Base-by-base conservation (phyloP, 1,284 basidiomycete genomes). In the Ganoderma leucocontextum region DNA sequence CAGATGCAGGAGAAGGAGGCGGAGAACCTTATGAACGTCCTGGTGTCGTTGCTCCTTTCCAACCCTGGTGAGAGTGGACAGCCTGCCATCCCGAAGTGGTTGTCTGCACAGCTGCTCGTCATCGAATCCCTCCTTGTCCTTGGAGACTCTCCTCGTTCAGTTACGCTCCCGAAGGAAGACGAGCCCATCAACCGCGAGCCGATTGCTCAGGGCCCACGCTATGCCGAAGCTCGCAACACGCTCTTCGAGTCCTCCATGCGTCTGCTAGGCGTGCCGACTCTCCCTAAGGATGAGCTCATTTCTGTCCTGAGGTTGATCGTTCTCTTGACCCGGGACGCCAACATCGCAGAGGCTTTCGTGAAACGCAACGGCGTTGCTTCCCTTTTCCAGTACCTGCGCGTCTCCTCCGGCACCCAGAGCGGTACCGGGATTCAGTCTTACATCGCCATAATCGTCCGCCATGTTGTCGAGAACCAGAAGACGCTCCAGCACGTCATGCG, bases 361-460 rank as follows among this genome's bases (percentile, higher is more conserved):
- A 85, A 87, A 62, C 83, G 83, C 29, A 88, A 90, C 57, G 92
- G 93, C 0, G 80, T 96, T 12, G 72, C 79, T 0, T 78, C 85
- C n/a, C 82, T 97, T 19, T 89, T 96, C 79, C 85, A 86, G 68
- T 86, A 89, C 55, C 82, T 94, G 70, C 89, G 87, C 70, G 78
- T 82, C 8, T 85, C 90, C 0, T 81, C 89, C 2, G 79, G 79
- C 33, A 78, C 82, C 15, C 74, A 77, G 19, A 78, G 77, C 19
- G 87, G 90, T 0, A 78, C 85, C 49, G 90, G 92, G 36, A 93
- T 92, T 72, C 94, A 96, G 67, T 90, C 94, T 0, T 94, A 96
- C 78, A 88, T 96, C 60, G 90, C 92, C 25, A 94, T 95, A 76
- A 92, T 99, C 67, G 83, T 98, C 22, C 93, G 98, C 3, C 97